These are phyloP conservation scores for Dipodascopsis tothii DNA, from an alignment of 805 yeast species.

Conservation along the genomic window DNA sequence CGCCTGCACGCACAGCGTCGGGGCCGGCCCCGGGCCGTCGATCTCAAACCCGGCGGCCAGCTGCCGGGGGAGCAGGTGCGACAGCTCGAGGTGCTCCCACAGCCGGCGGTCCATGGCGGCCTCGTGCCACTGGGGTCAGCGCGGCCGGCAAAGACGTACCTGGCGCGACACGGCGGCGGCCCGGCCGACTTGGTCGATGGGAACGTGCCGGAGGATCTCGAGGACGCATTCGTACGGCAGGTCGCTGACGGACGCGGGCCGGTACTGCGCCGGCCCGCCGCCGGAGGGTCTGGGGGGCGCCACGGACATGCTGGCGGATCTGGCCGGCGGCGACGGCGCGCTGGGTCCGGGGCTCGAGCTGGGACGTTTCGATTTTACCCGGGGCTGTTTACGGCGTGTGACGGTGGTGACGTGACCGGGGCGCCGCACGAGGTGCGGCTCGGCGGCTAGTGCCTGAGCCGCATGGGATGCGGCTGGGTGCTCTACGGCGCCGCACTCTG, in stretches of 20 bases:
- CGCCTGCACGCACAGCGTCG: neutral
- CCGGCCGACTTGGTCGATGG: neutral
- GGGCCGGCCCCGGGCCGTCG: neutral
- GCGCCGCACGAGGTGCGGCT: too few species aligned
- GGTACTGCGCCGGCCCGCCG: too few species aligned
- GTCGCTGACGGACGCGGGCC: neutral
- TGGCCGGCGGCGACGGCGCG: too few species aligned
- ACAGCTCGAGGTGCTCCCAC: slow-evolving; percentile 2
- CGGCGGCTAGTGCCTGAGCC: too few species aligned
- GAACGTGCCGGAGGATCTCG: slow-evolving; percentile 3
- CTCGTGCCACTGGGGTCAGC: slow-evolving; percentile 2
- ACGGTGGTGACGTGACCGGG: too few species aligned
- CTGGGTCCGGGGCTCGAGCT: too few species aligned
- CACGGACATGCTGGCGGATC: too few species aligned
- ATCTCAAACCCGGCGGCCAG: neutral
- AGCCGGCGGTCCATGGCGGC: slow-evolving; percentile 2
- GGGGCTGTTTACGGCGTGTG: too few species aligned
- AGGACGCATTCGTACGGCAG: slow-evolving; percentile 11
- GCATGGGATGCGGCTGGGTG: too few species aligned
- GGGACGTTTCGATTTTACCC: too few species aligned
- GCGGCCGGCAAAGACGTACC: neutral
- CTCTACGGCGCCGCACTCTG: too few species aligned
- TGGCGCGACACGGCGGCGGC: slow-evolving; percentile 5
- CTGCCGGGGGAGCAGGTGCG: slow-evolving; percentile 1
- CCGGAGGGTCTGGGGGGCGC: too few species aligned